These are phyloP conservation scores for Leptographium radiaticola DNA, from an alignment of 2,329 filamentous ascomycete genomes.

Conservation along the genomic window DNA sequence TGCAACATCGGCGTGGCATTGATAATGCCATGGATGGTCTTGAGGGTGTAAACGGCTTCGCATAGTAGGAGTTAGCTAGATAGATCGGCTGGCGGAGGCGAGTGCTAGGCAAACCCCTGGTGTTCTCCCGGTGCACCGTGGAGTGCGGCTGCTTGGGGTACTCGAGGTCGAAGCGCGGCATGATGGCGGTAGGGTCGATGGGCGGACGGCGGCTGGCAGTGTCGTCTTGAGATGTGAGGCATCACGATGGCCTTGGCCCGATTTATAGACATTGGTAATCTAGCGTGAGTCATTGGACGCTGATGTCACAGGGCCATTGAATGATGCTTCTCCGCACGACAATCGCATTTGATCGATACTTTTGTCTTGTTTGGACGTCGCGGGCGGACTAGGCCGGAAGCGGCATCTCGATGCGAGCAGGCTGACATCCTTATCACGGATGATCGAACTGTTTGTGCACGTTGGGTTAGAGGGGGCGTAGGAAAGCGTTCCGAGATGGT, in stretches of 20 bases:
- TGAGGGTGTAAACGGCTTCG: constrained; percentile 56
- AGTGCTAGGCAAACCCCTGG: constrained; percentile 44
- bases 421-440: too few relatives aligned
- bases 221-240: background rate
- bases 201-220: too few relatives aligned
- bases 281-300: too few relatives aligned
- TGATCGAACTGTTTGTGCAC: too few relatives aligned
- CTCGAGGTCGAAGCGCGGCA: constrained; percentile 32
- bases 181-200: constrained; percentile 19
- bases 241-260: background rate
- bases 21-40: constrained; percentile 62
- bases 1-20: constrained; percentile 64
- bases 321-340: background rate
- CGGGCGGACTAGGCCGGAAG: background rate
- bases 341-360: background rate
- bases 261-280: too few relatives aligned
- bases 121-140: constrained; percentile 53
- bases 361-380: background rate
- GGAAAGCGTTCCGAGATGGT: too few relatives aligned
- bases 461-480: too few relatives aligned
- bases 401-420: background rate
- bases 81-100: too few relatives aligned
- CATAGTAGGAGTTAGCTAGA: background rate
- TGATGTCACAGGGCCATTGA: background rate
- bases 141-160: constrained; percentile 53